Evolutionary conservation across 805 yeast genomes (phyloP).

Genomic region (Metschnikowia lachancei): DNA sequence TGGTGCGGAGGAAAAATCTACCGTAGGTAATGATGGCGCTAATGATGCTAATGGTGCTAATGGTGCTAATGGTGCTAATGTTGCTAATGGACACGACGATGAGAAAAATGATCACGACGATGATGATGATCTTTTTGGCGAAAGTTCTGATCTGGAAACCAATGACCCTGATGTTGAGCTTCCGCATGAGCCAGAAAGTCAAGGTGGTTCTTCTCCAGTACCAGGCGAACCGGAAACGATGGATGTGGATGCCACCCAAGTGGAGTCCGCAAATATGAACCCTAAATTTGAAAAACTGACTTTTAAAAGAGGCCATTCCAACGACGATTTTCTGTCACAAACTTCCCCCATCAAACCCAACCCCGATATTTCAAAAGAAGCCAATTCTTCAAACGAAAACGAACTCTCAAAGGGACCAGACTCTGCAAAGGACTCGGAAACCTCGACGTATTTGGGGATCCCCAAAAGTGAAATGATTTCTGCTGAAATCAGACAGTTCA

Average conservation of each 20-base stretch:
- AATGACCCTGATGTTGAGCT: neutral
- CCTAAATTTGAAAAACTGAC: neutral
- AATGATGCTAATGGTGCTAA: too few species aligned
- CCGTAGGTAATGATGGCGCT: neutral
- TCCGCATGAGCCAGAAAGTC: neutral
- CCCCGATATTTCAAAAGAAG: too few species aligned
- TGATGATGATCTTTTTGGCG: slow-evolving; percentile 21
- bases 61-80: neutral
- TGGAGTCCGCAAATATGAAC: neutral
- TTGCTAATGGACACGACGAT: neutral
- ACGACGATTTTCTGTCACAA: too few species aligned
- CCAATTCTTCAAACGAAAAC: too few species aligned
- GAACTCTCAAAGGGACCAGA: too few species aligned
- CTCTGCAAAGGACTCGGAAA: neutral
- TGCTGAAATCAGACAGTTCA: slow-evolving; percentile 5
- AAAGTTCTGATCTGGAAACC: slow-evolving; percentile 15
- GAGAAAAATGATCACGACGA: slow-evolving; percentile 6
- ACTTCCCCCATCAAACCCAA: too few species aligned
- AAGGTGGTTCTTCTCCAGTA: neutral
- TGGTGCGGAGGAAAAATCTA: neutral
- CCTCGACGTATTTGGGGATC: slow-evolving; percentile 41
- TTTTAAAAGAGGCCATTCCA: too few species aligned
- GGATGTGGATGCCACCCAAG: too few species aligned
- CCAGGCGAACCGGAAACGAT: neutral
- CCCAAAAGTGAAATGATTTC: slow-evolving; percentile 60